Conservation (phyloP, 192 early-diverging fungal species). For the Dissophora ornata region DNA sequence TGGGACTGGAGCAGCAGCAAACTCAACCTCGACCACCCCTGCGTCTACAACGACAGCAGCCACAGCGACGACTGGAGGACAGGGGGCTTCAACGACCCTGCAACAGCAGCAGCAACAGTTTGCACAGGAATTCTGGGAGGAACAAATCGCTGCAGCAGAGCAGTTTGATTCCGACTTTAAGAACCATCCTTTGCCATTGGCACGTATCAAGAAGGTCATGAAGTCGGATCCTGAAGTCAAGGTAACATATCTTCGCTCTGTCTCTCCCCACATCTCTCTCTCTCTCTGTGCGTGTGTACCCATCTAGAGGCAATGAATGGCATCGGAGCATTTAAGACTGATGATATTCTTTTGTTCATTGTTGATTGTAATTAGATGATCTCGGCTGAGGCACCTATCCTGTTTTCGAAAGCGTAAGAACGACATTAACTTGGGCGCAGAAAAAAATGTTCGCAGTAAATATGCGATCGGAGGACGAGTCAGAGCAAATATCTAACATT, state of each 20-base stretch:
- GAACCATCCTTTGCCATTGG: slow-evolving; percentile 90
- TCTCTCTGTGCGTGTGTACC: no score
- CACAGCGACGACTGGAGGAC: no score
- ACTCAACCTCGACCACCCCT: neutral
- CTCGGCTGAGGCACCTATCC: slow-evolving; percentile 79
- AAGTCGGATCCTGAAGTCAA: slow-evolving; percentile 97
- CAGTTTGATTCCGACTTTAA: slow-evolving; percentile 91
- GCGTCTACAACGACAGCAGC: slow-evolving; percentile 17
- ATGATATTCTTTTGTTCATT: neutral
- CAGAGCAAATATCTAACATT: no score
- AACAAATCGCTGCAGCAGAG: slow-evolving; percentile 71
- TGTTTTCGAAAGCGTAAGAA: slow-evolving; percentile 87
- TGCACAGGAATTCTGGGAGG: slow-evolving; percentile 74
- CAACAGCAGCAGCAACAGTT: slow-evolving; percentile 33
- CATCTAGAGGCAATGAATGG: no score
- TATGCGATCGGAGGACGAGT: no score
- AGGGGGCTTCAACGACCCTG: no score
- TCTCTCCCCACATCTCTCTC: no score
- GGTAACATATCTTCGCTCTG: no score
- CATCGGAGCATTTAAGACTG: no score
- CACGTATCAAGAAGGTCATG: slow-evolving; percentile 99
- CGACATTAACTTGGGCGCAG: no score
- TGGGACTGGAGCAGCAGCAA: no score
- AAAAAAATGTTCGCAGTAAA: no score
- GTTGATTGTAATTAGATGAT: slow-evolving; percentile 15